Evolutionary conservation across 108 stramenopile species (phyloP), one percentile per base, ranked within the genome.

Genomic region (Chaetoceros tenuissimus): DNA sequence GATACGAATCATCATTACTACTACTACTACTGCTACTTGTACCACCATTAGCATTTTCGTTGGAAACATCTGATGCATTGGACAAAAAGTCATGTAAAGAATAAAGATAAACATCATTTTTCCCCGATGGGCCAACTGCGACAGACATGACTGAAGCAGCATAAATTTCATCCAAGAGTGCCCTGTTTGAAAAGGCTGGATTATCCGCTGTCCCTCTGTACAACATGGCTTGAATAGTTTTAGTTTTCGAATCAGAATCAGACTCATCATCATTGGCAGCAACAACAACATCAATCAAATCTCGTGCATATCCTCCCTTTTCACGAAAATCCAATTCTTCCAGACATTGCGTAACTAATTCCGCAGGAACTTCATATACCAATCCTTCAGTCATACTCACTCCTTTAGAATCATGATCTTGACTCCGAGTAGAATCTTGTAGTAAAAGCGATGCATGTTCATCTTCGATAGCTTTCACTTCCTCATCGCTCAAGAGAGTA

Each of bases 321-420:
- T 92, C 86, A 48, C 91, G 79, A 75, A 92, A 92, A 64, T 92
- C 91, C 45, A 92, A 59, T 56, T 92, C 87, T 1, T 75, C 82
- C 64, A 92, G 64, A 57, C 86, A 88, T 57, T 80, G 73, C 18
- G 81, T 56, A 3, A 79, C 84, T 48, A 84, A 68, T 31, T 74
- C 77, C 10, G 67, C 71, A 18, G 85, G 84, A 1, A 92, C 68
- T 0, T 55, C 62, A 53, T 73, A 92, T 27, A 92, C 78, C 45
- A 92, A 24, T 3, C 91, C 91, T 57, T 86, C 84, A 17, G 86
- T 85, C 77, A 78, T 62, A 24, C 71, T 78, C 16, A 52, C 48
- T 59, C 67, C 28, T 29, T 27, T 8, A 13, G 34, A 3, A 16
- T 44, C 52, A 60, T 19, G 19, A 50, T 34, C 2, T 19, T 46